Conservation (phyloP, 352 stramenopile genomes). For the Lagenidium sp. region DNA sequence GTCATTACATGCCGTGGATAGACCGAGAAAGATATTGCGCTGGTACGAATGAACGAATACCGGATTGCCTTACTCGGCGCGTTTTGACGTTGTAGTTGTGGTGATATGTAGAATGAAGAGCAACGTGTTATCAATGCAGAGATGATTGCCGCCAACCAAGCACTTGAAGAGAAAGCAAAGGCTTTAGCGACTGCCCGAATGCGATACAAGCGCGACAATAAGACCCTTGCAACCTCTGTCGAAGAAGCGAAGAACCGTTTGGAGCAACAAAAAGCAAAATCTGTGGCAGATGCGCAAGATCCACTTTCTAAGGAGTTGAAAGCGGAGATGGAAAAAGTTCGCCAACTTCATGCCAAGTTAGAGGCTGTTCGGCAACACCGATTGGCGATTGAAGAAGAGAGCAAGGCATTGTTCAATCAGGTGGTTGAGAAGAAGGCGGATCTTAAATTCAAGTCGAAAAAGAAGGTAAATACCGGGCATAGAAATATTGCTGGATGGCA, state of each 20-base stretch:
- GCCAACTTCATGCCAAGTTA: constrained; percentile 73
- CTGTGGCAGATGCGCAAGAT: constrained; percentile 61
- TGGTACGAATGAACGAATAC: no score
- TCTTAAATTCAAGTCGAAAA: constrained; percentile 85
- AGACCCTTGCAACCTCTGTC: constrained; percentile 55
- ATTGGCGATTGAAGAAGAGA: constrained; percentile 80
- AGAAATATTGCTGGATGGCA: background rate
- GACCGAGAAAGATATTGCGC: constrained; percentile 84
- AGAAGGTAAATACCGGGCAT: constrained; percentile 35
- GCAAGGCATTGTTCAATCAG: constrained; percentile 85
- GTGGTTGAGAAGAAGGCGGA: constrained; percentile 87
- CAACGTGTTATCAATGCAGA: constrained; percentile 80
- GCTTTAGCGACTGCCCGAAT: constrained; percentile 78
- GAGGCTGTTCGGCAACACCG: constrained; percentile 80
- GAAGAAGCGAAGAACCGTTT: constrained; percentile 79
- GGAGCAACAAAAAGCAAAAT: constrained; percentile 72
- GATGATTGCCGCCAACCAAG: constrained; percentile 74
- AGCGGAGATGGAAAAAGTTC: constrained; percentile 80
- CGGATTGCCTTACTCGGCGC: no score
- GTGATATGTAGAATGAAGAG: constrained; percentile 88
- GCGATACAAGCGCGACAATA: constrained; percentile 87
- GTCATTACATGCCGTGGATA: constrained; percentile 12
- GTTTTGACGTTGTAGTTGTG: no score
- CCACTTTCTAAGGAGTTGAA: constrained; percentile 77
- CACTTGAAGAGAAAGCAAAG: constrained; percentile 83